phyloP scores from a whole-genome alignment of 495 filamentous ascomycete genomes.

The Collariella sp. region DNA sequence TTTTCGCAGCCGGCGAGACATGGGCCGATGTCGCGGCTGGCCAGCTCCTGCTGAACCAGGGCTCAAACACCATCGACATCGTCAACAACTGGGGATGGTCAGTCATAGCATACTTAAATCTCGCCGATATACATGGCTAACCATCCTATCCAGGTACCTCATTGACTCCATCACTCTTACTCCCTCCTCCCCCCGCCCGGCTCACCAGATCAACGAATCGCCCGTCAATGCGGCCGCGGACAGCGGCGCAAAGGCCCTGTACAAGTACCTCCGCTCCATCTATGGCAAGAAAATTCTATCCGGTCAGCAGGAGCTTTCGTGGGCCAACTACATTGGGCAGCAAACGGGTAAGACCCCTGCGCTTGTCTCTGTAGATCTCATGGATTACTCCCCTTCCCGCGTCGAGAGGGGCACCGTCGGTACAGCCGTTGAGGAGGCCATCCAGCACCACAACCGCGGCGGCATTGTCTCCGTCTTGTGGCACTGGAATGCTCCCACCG shows the following conservation, averaged over 20 bases:
- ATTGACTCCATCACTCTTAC: conserved; percentile 37
- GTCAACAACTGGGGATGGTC: conserved; percentile 43
- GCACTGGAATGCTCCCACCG: conserved; percentile 38
- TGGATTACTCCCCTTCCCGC: conserved; percentile 41
- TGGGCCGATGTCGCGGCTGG: conserved; percentile 31
- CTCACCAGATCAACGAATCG: conserved; percentile 29
- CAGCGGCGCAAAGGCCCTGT: conserved; percentile 22
- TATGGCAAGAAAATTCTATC: conserved; percentile 42
- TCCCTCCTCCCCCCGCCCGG: conserved; percentile 27
- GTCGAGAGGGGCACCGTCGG: conserved; percentile 32
- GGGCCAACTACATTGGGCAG: conserved; percentile 28
- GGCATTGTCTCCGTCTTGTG: conserved; percentile 41
- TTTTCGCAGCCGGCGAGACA: conserved; percentile 19
- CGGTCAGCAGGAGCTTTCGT: conserved; percentile 37
- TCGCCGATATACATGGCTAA: too few species aligned
- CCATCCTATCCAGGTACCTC: conserved; percentile 15
- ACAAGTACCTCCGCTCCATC: conserved; percentile 32
- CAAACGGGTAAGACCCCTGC: conserved; percentile 42
- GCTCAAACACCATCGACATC: conserved; percentile 36
- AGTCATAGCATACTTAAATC: neutral
- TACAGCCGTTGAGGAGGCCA: conserved; percentile 39
- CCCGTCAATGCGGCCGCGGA: conserved; percentile 27
- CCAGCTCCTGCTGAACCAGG: conserved; percentile 36
- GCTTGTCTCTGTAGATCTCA: conserved; percentile 36
- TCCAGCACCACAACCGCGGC: conserved; percentile 31